Evolutionary conservation across 2,329 filamentous ascomycete genomes (phyloP), one percentile per base, ranked within the genome.

Genomic region (Coniosporium tulheliwenetii): DNA sequence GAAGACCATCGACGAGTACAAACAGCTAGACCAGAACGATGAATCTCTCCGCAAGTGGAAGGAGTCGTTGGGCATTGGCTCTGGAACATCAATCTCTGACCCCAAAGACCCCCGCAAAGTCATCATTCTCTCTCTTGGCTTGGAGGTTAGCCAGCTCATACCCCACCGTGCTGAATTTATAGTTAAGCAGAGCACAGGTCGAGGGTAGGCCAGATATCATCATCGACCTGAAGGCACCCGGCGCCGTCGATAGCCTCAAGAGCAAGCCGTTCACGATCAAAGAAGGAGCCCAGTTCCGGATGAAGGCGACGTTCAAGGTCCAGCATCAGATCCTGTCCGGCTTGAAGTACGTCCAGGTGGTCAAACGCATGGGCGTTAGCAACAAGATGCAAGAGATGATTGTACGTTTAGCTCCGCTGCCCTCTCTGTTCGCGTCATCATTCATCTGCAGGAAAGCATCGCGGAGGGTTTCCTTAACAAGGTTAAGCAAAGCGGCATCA

Each of bases 341-440:
- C 37, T 67, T 98, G 58, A 93, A 95, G 68, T 98, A 96, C 62
- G 75, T 98, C 43, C 91, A 98, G 67, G 75, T 86, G 34, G 83
- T 95, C 47, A 93, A 91, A 73, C 74, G 87, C 52, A 86, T 86
- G 71, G 83, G 84, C 41, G 73, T 96, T 59, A 77, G 76, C 45
- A 84, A 81, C 69, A 98, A 95, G 75, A 82, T 91, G 56, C 83
- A 93, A 53, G 89, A 96, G 69, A 98, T 98, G 91, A 82, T 98
- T 73, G 86, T 91, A 64, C 56, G 80, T 71, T 71, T 26, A 26
- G 4, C 16, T 14, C 8, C 36, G 3, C 38, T 45, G 35, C 10
- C 36, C 26, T 32, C 5, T 38, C 26, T 10, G 9, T 29, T n/a
- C 30, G 10, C 31, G 10, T 13, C 39, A 13, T 26, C 8, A 16